A percentile compares a stretch with the other conserved stretches of the same genome.
These are phyloP conservation scores for Penicillium roqueforti DNA, from an alignment of 495 filamentous ascomycete species.

Conservation along the genomic window DNA sequence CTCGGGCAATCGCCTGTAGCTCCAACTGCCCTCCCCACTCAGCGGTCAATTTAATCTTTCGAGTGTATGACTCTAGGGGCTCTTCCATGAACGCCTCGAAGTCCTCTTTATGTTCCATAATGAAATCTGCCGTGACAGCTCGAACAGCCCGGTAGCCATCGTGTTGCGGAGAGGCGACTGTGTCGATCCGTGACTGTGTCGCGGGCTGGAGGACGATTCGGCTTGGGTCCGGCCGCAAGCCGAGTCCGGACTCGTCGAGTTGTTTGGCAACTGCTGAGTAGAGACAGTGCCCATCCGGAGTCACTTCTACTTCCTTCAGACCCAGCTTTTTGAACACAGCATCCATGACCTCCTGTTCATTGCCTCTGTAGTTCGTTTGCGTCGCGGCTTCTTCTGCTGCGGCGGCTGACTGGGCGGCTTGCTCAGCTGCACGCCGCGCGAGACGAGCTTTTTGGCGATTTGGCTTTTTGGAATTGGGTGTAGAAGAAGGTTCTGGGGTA, in stretches of 20 bases:
- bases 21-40: constrained; percentile 97
- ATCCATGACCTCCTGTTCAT: constrained; percentile 68
- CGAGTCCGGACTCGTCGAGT: constrained; percentile 47
- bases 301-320: constrained; percentile 73
- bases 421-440: constrained; percentile 80
- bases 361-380: constrained; percentile 67
- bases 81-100: constrained; percentile 78
- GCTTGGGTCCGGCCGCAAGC: constrained; percentile 44
- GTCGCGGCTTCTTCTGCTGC: constrained; percentile 71
- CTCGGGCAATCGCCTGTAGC: constrained; percentile 75
- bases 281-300: constrained; percentile 92
- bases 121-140: constrained; percentile 54
- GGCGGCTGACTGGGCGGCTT: constrained; percentile 59
- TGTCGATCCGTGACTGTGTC: constrained; percentile 42
- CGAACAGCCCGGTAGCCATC: constrained; percentile 47
- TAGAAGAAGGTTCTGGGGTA: constrained; percentile 10
- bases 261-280: constrained; percentile 91
- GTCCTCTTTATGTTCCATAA: constrained; percentile 54
- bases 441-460: constrained; percentile 90
- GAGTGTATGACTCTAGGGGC: constrained; percentile 65
- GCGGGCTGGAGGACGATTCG: constrained; percentile 35
- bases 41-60: constrained; percentile 78
- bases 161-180: constrained; percentile 37
- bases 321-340: constrained; percentile 55
- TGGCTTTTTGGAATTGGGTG: constrained; percentile 57